Evolutionary conservation across 495 filamentous ascomycete genomes (phyloP).

Genomic region (Neurospora sp.): DNA sequence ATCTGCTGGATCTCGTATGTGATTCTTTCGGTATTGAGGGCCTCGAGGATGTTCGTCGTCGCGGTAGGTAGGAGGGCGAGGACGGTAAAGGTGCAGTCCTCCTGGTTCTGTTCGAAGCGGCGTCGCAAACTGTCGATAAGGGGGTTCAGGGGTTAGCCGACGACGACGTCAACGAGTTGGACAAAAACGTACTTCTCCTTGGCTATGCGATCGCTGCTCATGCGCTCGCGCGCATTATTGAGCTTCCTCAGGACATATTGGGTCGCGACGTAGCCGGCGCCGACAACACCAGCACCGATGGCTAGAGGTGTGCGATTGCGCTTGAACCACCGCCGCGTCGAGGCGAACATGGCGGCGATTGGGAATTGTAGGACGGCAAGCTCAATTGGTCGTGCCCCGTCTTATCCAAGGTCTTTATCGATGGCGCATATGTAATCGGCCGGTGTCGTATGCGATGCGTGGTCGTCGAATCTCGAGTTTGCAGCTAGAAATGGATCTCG

Average conservation of each 20-base stretch:
- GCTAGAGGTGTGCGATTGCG: constrained; percentile 86
- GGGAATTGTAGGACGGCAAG: neutral
- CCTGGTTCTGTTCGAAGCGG: constrained; percentile 96
- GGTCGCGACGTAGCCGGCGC: constrained; percentile 82
- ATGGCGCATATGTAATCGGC: neutral
- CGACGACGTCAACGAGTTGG: neutral
- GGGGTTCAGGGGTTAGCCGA: constrained; percentile 5
- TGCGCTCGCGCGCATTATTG: constrained; percentile 83
- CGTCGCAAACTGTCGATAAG: constrained; percentile 62
- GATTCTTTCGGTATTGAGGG: constrained; percentile 79
- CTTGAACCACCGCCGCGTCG: constrained; percentile 77
- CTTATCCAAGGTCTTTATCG: neutral
- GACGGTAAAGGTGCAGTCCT: constrained; percentile 97
- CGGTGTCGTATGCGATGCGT: neutral
- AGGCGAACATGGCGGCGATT: constrained; percentile 57
- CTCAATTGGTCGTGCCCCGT: neutral
- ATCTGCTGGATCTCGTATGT: constrained; percentile 89
- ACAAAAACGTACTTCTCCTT: constrained; percentile 71
- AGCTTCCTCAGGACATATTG: constrained; percentile 89
- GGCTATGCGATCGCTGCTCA: constrained; percentile 89
- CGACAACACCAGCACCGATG: constrained; percentile 75
- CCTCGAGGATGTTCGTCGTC: constrained; percentile 76
- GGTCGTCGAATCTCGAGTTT: neutral
- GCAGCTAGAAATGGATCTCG: neutral
- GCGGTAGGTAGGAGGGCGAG: constrained; percentile 88